Evolutionary conservation across 495 filamentous ascomycete species (phyloP).

Genomic region (Hypoxylon trugodes): DNA sequence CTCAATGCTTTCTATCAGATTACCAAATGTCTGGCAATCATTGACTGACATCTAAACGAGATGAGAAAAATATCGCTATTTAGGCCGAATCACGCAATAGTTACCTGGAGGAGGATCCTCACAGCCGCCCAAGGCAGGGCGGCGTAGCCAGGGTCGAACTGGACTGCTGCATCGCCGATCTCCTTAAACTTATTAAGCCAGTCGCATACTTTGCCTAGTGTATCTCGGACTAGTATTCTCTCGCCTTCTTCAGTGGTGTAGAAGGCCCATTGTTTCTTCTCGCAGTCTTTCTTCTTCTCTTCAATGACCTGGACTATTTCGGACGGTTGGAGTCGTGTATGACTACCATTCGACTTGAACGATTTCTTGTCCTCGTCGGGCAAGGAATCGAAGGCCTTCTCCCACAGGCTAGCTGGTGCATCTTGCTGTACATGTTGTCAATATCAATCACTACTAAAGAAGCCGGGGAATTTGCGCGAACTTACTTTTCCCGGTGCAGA

Average conservation of each 20-base stretch:
- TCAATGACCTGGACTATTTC: neutral
- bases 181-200: conserved; percentile 3
- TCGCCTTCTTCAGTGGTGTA: neutral
- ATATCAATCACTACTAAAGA: neutral
- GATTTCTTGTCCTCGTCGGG: neutral
- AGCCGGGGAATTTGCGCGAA: neutral
- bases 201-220: neutral
- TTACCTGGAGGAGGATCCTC: neutral
- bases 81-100: neutral
- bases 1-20: neutral
- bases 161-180: neutral
- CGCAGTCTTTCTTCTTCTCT: conserved; percentile 2
- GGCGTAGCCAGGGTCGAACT: conserved; percentile 1
- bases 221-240: neutral
- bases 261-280: conserved; percentile 1
- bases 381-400: neutral
- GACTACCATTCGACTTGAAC: neutral
- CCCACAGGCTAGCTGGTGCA: neutral
- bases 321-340: neutral
- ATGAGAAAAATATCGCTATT: neutral
- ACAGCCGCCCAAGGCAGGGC: neutral
- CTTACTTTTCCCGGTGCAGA: neutral
- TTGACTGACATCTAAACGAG: neutral
- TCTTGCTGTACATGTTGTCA: neutral
- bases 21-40: neutral